Percentiles rank a stretch among this genome's conserved stretches.
These are phyloP conservation scores for Aphanomyces astaci DNA, from an alignment of 352 stramenopile genomes.

Conservation along the genomic window DNA sequence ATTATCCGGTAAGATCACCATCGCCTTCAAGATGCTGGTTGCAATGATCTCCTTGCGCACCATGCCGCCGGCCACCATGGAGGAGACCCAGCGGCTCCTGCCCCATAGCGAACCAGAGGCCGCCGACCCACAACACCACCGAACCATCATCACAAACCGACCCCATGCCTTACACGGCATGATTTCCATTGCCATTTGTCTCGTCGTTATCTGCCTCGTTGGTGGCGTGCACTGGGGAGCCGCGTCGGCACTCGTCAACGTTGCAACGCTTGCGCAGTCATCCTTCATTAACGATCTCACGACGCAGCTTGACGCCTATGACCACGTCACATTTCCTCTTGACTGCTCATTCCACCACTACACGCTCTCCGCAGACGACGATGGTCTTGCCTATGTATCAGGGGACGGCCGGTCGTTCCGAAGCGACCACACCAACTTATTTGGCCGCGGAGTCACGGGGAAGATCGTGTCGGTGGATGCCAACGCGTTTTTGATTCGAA, in stretches of 20 bases:
- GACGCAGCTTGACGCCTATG: not conserved
- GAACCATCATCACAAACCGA: not conserved
- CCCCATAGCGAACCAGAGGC: not conserved
- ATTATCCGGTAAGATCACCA: not conserved
- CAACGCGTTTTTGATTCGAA: slow-evolving; percentile 20
- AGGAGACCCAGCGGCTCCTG: not conserved
- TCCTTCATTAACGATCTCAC: not conserved
- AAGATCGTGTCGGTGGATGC: slow-evolving; percentile 20
- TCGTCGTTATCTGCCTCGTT: not conserved
- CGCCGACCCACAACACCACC: not conserved
- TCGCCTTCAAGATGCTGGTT: not conserved
- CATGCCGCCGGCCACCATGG: not conserved
- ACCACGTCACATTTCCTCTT: slow-evolving; percentile 1
- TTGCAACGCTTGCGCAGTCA: not conserved
- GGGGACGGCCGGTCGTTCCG: slow-evolving; percentile 5
- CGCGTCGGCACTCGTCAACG: not conserved
- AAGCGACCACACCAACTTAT: slow-evolving; percentile 19
- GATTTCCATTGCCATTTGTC: not conserved
- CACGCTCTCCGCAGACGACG: slow-evolving; percentile 16
- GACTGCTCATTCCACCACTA: slow-evolving; percentile 17
- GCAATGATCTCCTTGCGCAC: not conserved
- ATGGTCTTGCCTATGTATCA: slow-evolving; percentile 8
- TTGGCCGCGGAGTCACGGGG: slow-evolving; percentile 17
- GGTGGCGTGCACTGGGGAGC: not conserved
- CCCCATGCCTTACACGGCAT: not conserved